Conservation (phyloP, 2,329 filamentous ascomycete species). For the Davidsoniella virescens region DNA sequence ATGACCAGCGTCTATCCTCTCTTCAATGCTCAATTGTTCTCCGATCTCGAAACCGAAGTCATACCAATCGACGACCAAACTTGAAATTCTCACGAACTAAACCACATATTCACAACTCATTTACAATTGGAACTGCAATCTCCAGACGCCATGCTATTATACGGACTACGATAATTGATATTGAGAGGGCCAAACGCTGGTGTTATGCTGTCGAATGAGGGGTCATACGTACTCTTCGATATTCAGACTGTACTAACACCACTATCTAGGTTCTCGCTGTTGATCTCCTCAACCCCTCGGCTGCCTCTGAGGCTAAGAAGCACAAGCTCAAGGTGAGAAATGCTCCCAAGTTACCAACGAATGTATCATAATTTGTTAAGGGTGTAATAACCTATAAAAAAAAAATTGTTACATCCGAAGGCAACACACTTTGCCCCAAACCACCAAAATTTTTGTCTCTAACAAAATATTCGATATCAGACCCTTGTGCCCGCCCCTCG, state of each 20-base stretch:
- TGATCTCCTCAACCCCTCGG: conserved; percentile 98
- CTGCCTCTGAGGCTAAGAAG: conserved; percentile 96
- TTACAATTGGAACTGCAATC: too few species aligned
- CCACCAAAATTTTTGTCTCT: conserved; percentile 13
- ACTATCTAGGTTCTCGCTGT: conserved; percentile 84
- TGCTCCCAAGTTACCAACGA: not conserved
- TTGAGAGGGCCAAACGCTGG: conserved; percentile 12
- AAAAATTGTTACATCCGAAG: not conserved
- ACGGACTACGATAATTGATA: conserved; percentile 13
- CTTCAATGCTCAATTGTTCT: too few species aligned
- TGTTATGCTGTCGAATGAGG: conserved; percentile 14
- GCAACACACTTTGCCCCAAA: not conserved
- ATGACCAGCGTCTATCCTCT: conserved; percentile 4
- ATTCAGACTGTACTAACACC: conserved; percentile 32
- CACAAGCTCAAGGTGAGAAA: conserved; percentile 96
- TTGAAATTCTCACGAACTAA: too few species aligned
- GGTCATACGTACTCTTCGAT: conserved; percentile 12
- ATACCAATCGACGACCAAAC: not conserved
- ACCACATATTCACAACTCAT: too few species aligned
- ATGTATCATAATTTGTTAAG: too few species aligned
- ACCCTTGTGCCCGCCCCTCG: conserved; percentile 88
- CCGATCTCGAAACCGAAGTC: not conserved
- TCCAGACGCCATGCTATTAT: too few species aligned
- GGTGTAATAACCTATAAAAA: not conserved
- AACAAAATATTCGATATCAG: conserved; percentile 27